Base-by-base conservation (phyloP, 2,329 filamentous ascomycete genomes). In the Aspergillus sergii region DNA sequence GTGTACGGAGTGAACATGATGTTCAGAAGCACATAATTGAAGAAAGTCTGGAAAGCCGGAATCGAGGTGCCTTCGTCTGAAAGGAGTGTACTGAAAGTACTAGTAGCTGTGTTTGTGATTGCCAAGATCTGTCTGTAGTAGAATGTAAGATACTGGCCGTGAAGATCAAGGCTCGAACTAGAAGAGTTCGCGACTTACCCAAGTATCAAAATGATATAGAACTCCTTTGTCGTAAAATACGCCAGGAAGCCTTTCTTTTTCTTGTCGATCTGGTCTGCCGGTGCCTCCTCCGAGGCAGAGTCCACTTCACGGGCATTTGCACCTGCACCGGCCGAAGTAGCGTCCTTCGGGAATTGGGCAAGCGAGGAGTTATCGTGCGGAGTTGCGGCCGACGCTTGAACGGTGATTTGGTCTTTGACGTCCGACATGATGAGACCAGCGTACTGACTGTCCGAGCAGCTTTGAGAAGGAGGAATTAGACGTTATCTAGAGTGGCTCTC, bases 41-140 rank as follows among this genome's bases (percentile, higher is more conserved):
- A 96, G 72, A 98, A 87, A 34, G 92, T 93, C 81, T 99, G 95
- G 82, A 98, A 97, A 60, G 95, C 93, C 9, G 95, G 95, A 69
- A 98, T 96, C 65, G 87, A 93, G 68, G 91, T 94, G 57, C 88
- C 86, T 66, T 86, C 79, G 6, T 80, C 78, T 62, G 84, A 84
- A 34, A 99, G 88, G 60, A 97, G 87, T 30, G 86, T 87, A 43
- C 91, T 92, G 75, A 98, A 92, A 55, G 95, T 98, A 83, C 96
- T 97, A 57, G 94, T 97, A 34, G 88, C 89, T 1, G 94, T 97
- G 79, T 96, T 95, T 82, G 93, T 94, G 63, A 99, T 87, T 5
- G 94, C 89, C 51, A 97, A 88, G 58, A 93, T 78, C 84, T 97
- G 94, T 63, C 86, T 87, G 61, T 57, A 53, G 30, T n/a, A 21